phyloP scores from a whole-genome alignment of 75 land plant genomes.

The Picea glauca region DNA sequence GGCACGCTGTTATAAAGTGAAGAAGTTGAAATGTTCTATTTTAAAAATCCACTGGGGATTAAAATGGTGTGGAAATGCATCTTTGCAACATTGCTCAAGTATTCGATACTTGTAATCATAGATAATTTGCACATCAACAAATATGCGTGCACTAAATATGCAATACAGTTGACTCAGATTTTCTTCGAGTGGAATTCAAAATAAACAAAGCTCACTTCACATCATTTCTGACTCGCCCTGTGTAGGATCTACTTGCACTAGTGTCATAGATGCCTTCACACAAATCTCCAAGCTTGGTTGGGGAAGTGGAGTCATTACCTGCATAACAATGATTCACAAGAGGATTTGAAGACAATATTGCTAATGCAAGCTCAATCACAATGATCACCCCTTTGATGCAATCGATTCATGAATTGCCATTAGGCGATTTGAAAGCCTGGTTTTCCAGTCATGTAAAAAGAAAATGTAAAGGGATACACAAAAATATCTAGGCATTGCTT shows the following conservation, averaged over 20 bases:
- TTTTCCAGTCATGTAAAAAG: conserved; percentile 48
- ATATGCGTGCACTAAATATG: no score
- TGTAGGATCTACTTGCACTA: no score
- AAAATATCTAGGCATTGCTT: conserved; percentile 66
- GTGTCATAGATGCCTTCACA: conserved; percentile 23
- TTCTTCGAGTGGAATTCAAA: conserved; percentile 50
- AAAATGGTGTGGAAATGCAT: no score
- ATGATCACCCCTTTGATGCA: conserved; percentile 81
- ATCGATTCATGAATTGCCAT: conserved; percentile 30
- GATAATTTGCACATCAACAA: no score
- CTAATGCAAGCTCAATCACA: conserved; percentile 80
- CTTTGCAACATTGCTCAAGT: no score
- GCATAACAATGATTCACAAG: conserved; percentile 86
- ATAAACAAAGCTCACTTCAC: conserved; percentile 32
- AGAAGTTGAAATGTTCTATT: no score
- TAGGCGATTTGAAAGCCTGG: conserved; percentile 46
- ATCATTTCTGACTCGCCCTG: no score
- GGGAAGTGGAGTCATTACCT: conserved; percentile 73
- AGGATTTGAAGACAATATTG: conserved; percentile 67
- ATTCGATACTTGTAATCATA: no score
- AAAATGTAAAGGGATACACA: conserved; percentile 81
- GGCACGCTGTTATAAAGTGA: no score
- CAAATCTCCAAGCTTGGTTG: conserved; percentile 78
- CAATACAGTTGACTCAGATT: conserved; percentile 19
- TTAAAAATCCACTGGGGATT: no score